Evolutionary conservation across 1,139 yeast species (phyloP), one percentile per base, ranked within the genome.

Genomic region (Protomyces gravidus): DNA sequence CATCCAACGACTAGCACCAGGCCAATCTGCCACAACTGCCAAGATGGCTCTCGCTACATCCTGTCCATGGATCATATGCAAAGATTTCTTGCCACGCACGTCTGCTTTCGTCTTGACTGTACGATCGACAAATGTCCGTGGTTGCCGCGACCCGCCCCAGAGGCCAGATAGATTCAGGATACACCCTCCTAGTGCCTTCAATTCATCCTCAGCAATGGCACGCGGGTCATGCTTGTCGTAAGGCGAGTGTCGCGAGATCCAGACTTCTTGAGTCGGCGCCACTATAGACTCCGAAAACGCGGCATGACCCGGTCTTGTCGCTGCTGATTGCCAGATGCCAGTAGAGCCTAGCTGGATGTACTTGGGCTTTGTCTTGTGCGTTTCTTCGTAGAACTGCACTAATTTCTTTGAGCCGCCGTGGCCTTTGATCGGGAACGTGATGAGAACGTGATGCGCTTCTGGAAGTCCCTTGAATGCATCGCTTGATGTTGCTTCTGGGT

Each of bases 131-230:
- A 53, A 53, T 13, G n/a, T 7, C 9, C 47, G 46, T 4, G 58
- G 58, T 27, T 53, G 58, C 15, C 58, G 32, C 4, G 51, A n/a
- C 6, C 58, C 58, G 46, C 58, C 58, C 58, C 58, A 53, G 19
- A 53, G 28, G 9, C 58, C 58, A 5, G 39, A 25, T n/a, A 53
- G 28, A 15, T 53, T 53, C 30, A 53, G 28, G 9, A 53, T 21
- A 11, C 36, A 40, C 11, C 58, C 58, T n/a, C 58, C 58, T 3
- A n/a, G 27, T 5, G 33, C 51, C 45, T 15, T 45, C 33, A 53
- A 17, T 25, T 46, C 58, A 51, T 53, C 58, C 11, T 53, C 58
- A 5, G 51, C 58, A n/a, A 23, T n/a, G 27, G 58, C 58, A 4
- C 58, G 58, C 15, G 32, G 39, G 11, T 45, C 26, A 5, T 6